Evolutionary conservation across 768 basidiomycete species (phyloP), one percentile per base, ranked within the genome.

Genomic region (Mycena albidolilacea): DNA sequence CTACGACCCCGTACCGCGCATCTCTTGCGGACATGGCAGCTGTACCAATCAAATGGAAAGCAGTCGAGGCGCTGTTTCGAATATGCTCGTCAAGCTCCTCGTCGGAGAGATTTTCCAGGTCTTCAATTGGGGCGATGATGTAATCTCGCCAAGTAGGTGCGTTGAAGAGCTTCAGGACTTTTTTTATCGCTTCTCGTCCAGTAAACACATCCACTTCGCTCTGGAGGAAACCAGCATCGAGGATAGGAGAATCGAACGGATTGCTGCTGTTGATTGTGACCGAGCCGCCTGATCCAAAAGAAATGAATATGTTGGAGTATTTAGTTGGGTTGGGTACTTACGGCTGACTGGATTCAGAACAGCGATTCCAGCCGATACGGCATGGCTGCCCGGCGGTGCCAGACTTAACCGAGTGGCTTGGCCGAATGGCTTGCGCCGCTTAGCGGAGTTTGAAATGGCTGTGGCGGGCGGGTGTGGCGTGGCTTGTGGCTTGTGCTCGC

Each of bases 151-250:
- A 57, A 1, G 35, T n/a, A 37, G 77, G 66, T 0, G 80, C 79
- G 5, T 76, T 48, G 17, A 80, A 23, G 71, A 84, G 80, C 2
- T 11, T 30, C 70, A 64, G 14, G 58, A 23, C 19, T 70, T 78
- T 35, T 63, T 77, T 55, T 75, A 83, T 71, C 5, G 78, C 78
- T 67, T 80, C 74, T 5, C 76, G 75, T 77, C 81, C 76, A 8
- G 75, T 70, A 67, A 71, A 72, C 0, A 71, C 2, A 39, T 71
- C 70, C 23, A 80, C 44, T n/a, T 77, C 69, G 2, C 60, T 68
- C 3, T 78, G 3, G 15, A 66, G 50, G 50, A 74, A 59, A 7
- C 70, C 75, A 7, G 78, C 79, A 62, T 82, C 72, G 57, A 83
- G 79, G 59, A 81, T 61, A 1, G 81, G 80, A 3, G 72, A 48